phyloP scores from a whole-genome alignment of 2,329 filamentous ascomycete species.

The Botrytis paeoniae region DNA sequence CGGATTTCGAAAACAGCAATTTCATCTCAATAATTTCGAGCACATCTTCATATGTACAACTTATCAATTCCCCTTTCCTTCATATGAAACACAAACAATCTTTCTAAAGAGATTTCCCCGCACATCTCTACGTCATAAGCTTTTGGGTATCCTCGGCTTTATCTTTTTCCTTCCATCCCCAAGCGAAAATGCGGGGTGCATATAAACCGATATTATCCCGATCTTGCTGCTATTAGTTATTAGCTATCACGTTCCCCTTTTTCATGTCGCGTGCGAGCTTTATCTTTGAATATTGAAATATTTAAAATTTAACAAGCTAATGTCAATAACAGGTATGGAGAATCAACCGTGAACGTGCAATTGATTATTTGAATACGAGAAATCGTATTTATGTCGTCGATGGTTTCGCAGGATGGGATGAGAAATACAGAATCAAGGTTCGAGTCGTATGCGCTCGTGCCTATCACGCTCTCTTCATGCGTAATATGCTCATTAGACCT shows the following conservation, averaged over 20 bases:
- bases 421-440: conserved; percentile 96
- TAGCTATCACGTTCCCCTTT: not conserved
- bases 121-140: conserved; percentile 18
- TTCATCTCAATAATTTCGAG: not conserved
- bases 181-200: conserved; percentile 21
- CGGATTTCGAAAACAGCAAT: not conserved
- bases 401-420: conserved; percentile 96
- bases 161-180: not conserved
- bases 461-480: conserved; percentile 99
- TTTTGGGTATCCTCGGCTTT: conserved; percentile 17
- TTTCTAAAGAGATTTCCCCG: conserved; percentile 3
- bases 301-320: not conserved
- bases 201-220: conserved; percentile 1
- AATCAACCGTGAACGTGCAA: conserved; percentile 97
- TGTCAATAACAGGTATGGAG: conserved; percentile 76
- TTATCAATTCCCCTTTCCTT: not conserved
- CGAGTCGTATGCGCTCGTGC: conserved; percentile 97
- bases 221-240: not conserved
- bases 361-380: conserved; percentile 98
- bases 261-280: not conserved
- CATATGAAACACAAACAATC: not conserved
- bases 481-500: conserved; percentile 99
- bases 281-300: not conserved
- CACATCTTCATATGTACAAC: not conserved
- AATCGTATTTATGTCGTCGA: conserved; percentile 99